Conservation (phyloP, 768 basidiomycete species). For the Tephrocybe sp. region DNA sequence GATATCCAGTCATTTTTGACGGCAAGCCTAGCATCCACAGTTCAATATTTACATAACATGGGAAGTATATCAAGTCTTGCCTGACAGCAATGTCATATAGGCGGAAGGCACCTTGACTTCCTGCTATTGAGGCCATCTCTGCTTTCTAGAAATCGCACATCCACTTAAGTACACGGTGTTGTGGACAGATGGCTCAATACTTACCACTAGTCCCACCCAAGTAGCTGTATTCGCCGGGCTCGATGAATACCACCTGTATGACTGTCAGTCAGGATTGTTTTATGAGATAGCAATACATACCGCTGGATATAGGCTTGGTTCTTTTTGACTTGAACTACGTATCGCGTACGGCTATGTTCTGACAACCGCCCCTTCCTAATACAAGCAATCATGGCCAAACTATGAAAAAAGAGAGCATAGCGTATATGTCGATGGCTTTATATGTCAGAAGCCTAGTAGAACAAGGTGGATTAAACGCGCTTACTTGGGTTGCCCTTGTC, state of each 20-base stretch:
- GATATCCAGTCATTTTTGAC: slow-evolving; percentile 69
- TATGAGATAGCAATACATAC: slow-evolving; percentile 30
- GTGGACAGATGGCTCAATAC: slow-evolving; percentile 17
- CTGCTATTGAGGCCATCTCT: slow-evolving; percentile 60
- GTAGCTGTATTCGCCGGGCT: slow-evolving; percentile 68
- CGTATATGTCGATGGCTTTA: slow-evolving; percentile 67
- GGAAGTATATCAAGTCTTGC: slow-evolving; percentile 29
- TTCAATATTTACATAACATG: not conserved
- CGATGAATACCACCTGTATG: slow-evolving; percentile 71
- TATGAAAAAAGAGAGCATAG: slow-evolving; percentile 70
- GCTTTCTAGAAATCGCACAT: slow-evolving; percentile 52
- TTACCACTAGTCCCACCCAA: slow-evolving; percentile 69
- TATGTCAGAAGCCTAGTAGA: not conserved
- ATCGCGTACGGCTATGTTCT: slow-evolving; percentile 34
- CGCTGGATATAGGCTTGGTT: slow-evolving; percentile 65
- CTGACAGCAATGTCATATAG: slow-evolving; percentile 71
- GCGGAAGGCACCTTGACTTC: slow-evolving; percentile 58
- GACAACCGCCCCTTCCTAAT: slow-evolving; percentile 45
- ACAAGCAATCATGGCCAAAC: slow-evolving; percentile 62
- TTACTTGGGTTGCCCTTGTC: slow-evolving; percentile 65
- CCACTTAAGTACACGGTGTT: not conserved
- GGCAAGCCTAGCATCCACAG: slow-evolving; percentile 43
- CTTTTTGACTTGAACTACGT: slow-evolving; percentile 54
- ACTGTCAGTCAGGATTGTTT: slow-evolving; percentile 1
- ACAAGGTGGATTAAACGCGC: slow-evolving; percentile 12